Evolutionary conservation across 371 early-diverging fungal species (phyloP).

Genomic region (Mortierella sp.): DNA sequence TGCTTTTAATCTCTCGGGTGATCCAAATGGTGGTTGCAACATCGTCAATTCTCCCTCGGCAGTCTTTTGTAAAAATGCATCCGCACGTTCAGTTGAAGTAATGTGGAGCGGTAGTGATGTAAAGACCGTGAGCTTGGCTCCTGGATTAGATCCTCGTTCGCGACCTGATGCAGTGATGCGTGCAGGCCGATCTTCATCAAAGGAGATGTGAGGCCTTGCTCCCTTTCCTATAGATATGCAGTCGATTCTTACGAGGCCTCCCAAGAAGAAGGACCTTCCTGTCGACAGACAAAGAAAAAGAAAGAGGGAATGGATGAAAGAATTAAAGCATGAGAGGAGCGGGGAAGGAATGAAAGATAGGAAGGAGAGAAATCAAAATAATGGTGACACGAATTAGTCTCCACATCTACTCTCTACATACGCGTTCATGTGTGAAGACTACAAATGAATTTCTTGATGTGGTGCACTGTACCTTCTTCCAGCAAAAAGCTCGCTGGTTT

Average conservation of each 20-base stretch:
- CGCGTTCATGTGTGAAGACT: no score
- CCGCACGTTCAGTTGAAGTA: conserved; percentile 34
- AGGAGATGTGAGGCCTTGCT: neutral
- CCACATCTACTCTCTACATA: no score
- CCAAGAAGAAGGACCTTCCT: conserved; percentile 56
- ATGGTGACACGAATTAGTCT: neutral
- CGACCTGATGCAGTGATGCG: conserved; percentile 2
- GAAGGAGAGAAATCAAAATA: neutral
- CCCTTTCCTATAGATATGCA: conserved; percentile 41
- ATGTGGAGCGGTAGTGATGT: conserved; percentile 50
- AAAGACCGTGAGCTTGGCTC: conserved; percentile 44
- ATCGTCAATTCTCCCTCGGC: conserved; percentile 32
- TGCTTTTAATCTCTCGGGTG: conserved; percentile 27
- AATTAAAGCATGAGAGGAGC: no score
- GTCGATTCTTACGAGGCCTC: conserved; percentile 55
- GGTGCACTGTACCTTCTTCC: conserved; percentile 43
- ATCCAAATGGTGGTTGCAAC: conserved; percentile 52
- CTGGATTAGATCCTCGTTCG: conserved; percentile 33
- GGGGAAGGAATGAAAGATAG: neutral
- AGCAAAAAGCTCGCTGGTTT: conserved; percentile 45
- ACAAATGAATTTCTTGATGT: no score
- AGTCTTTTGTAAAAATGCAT: conserved; percentile 27
- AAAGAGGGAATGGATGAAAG: neutral
- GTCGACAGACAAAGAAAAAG: neutral
- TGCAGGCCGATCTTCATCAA: neutral